Evolutionary conservation across 139 green algal genomes (phyloP), one percentile per base, ranked within the genome.

Genomic region (Astrephomene gubernaculifera): DNA sequence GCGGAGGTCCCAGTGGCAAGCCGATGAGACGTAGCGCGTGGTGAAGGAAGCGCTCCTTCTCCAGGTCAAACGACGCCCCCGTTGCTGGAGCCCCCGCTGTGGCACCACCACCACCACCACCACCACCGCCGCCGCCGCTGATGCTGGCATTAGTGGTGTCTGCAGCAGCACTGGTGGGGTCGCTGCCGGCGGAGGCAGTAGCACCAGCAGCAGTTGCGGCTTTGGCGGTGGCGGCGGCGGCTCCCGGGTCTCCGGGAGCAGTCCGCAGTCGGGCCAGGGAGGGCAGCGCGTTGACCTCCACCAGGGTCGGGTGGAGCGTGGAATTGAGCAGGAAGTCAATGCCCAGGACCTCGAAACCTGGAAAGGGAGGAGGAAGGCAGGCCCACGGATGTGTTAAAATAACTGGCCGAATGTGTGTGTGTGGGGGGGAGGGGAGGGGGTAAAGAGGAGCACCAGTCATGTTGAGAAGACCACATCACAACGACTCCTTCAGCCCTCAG

Each of bases 281-380:
- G 45, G 94, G 94, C 27, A 94, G 44, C 1, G 86, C 87, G 80
- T 97, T 97, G 22, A 96, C 71, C 73, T 97, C 94, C 69, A 97
- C 54, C 60, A 97, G 86, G 82, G 89, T 95, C 17, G 94, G 92
- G 44, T 87, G 44, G 21, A 94, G 71, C 36, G 87, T 67, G 29
- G 84, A 44, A 85, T 97, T 93, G 39, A 97, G 45, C 70, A 97
- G 61, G 73, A 96, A 95, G 82, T 97, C 94, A 0, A 95, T 25
- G 0, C 94, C 94, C 44, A 96, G 71, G 38, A 96, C 64, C 79
- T 96, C 90, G 63, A 84, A 84, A 43, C 78, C 78, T 84, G n/a
- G n/a, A n/a, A n/a, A n/a, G n/a, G n/a, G n/a, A n/a, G n/a, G n/a
- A n/a, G n/a, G n/a, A n/a, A n/a, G n/a, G n/a, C n/a, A n/a, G n/a